Base-by-base conservation (phyloP, 2,329 filamentous ascomycete genomes). In the Sarocladium oryzae region DNA sequence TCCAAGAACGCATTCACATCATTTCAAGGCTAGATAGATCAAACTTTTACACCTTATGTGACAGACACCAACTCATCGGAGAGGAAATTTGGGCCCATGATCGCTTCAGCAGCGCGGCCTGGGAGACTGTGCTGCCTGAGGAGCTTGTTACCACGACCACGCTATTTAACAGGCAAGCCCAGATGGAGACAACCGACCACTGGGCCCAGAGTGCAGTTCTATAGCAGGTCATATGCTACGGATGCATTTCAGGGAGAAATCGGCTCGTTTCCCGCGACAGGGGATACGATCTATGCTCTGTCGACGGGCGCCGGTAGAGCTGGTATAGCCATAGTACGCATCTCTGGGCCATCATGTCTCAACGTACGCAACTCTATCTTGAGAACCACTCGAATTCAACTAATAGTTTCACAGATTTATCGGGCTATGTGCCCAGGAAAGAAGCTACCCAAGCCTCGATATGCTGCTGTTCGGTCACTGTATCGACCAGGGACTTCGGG, bases 311-410 rank as follows among this genome's bases (percentile, higher is more conserved):
- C 86, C 10, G 93, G 92, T 1, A 84, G 84, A 63, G 90, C 89
- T 38, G 93, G 90, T 1, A 96, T 99, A 64, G 92, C 92, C 2
- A 84, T 97, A 32, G 83, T 97, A 50, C 82, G 93, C 13, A 76
- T 96, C 23, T 96, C 93, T 4, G 93, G 93, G 0, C 78, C 87
- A 24, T 81, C 83, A 40, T 92, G 87, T 66, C 68, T 79, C 53
- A 74, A 84, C 60, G 85, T 89, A 72, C 60, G 69, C 20, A 16
- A 36, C 21, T n/a, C n/a, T n/a, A n/a, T n/a, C n/a, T n/a, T n/a
- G n/a, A n/a, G n/a, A n/a, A n/a, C n/a, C n/a, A n/a, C n/a, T n/a
- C n/a, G n/a, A n/a, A n/a, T 23, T 13, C 21, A 7, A 6, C n/a
- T 52, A 9, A 37, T 24, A 28, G 2, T 35, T 30, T 26, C 2